Evolutionary conservation across 106 monocot genomes (phyloP).

Genomic region (Ottelia alismoides): DNA sequence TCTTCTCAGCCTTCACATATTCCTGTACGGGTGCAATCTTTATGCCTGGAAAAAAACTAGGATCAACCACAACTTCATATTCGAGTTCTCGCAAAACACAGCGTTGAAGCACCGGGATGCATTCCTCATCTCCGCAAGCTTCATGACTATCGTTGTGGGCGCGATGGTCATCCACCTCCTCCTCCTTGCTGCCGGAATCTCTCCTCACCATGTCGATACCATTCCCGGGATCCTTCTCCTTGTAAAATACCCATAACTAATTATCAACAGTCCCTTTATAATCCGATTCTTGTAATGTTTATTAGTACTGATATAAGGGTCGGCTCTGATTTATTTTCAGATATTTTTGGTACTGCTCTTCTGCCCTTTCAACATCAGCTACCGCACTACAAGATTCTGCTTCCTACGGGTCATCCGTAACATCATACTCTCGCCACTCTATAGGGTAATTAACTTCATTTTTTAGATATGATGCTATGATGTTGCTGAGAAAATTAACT

Average conservation of each 20-base stretch:
- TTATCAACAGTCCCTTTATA: too few relatives aligned
- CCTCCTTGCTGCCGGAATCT: constrained; percentile 26
- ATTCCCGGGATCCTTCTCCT: constrained; percentile 52
- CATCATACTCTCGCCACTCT: constrained; percentile 71
- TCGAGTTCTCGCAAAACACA: constrained; percentile 67
- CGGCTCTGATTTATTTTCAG: constrained; percentile 36
- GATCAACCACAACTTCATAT: constrained; percentile 98
- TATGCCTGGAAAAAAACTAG: constrained; percentile 60
- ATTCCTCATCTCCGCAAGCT: constrained; percentile 68
- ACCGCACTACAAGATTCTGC: constrained; percentile 68
- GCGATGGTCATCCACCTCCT: constrained; percentile 70
- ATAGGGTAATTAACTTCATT: too few relatives aligned
- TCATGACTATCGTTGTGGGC: constrained; percentile 75
- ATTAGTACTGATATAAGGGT: too few relatives aligned
- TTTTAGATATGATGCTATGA: too few relatives aligned
- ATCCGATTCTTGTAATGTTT: too few relatives aligned
- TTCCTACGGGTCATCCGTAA: constrained; percentile 86
- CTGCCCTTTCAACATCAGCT: constrained; percentile 78
- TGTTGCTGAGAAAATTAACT: too few relatives aligned
- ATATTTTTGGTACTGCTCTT: constrained; percentile 41
- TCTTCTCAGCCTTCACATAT: constrained; percentile 81
- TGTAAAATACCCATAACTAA: too few relatives aligned
- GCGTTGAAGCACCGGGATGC: constrained; percentile 81
- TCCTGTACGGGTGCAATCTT: constrained; percentile 91
- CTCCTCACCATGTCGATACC: constrained; percentile 27